Evolutionary conservation across 257 asterid genomes (phyloP), one percentile per base, ranked within the genome.

Genomic region (Lithospermum erythrorhizon): DNA sequence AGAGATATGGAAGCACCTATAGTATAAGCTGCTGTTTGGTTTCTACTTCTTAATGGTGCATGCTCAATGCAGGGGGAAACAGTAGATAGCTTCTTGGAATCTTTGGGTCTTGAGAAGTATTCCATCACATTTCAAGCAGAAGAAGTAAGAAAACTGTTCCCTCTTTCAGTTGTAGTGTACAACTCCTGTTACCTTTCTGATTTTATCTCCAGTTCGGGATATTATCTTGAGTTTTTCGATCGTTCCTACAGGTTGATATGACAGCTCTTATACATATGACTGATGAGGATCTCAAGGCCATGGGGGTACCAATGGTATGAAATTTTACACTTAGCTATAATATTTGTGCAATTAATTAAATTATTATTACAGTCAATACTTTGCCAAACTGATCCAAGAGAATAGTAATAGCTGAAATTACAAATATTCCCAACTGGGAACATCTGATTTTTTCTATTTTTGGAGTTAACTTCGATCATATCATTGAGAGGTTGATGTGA

Each of bases 291-390:
- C 96, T 93, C 59, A 93, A 89, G 81, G 96, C 95, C 60, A 65
- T 93, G 82, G 99, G 99, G 74, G 83, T 93, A 65, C 99, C 99
- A 57, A 93, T 93, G 99, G 99, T 93, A 57, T 54, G 11, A 18
- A 53, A 37, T 53, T 61, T n/a, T 52, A 13, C 24, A 22, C 6
- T 6, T 21, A 21, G 11, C 25, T 22, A 8, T 21, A 20, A 55
- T 15, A 51, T 24, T 15, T 53, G 22, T 13, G 17, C 49, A 41
- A 11, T 14, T 41, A 1, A 11, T 41, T 41, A 14, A 14, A 11
- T 13, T 14, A 41, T 41, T 41, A 41, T 11, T 41, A 41, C 49
- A 13, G 49, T 41, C 18, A 41, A 41, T 41, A 41, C 13, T 11
- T 11, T 41, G 17, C 18, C 49, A 41, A 41, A 11, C 49, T 41